These are phyloP conservation scores for Trametes coccinea DNA, from an alignment of 768 basidiomycete genomes.

Conservation along the genomic window DNA sequence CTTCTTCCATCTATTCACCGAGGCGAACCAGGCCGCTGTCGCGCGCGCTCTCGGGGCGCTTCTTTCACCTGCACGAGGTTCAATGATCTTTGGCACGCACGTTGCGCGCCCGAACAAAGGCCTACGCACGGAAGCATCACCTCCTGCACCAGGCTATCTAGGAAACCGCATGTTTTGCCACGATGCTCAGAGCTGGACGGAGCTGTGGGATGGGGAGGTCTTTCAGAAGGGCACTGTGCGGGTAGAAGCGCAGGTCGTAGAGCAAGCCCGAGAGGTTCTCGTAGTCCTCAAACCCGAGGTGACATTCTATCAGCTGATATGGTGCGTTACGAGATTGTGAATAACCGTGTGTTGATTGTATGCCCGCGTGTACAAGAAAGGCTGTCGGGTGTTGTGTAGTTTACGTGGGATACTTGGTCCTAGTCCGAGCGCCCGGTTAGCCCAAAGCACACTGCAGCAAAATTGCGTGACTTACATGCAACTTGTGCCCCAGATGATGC, in stretches of 20 bases:
- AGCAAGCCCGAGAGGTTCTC: neutral
- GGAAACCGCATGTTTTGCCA: constrained; percentile 36
- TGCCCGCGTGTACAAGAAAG: neutral
- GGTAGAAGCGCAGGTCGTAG: constrained; percentile 23
- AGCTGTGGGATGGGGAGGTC: constrained; percentile 38
- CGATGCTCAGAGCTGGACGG: constrained; percentile 38
- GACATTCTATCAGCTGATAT: neutral
- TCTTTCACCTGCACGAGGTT: constrained; percentile 45
- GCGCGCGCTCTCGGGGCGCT: constrained; percentile 44
- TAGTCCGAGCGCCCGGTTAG: neutral
- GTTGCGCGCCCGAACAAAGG: constrained; percentile 37
- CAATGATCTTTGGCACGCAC: constrained; percentile 48
- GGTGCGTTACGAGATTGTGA: neutral
- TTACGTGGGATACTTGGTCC: neutral
- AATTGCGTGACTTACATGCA: neutral
- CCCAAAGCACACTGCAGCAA: neutral
- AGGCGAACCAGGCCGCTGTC: constrained; percentile 41
- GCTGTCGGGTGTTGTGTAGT: neutral
- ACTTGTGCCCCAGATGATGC: neutral
- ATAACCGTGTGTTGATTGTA: neutral
- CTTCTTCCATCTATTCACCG: constrained; percentile 52
- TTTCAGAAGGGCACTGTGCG: constrained; percentile 38
- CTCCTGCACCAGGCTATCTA: neutral
- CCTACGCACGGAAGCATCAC: neutral
- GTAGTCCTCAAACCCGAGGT: neutral